Base-by-base conservation (phyloP, 2,329 filamentous ascomycete genomes). In the Sphaerulina musiva region DNA sequence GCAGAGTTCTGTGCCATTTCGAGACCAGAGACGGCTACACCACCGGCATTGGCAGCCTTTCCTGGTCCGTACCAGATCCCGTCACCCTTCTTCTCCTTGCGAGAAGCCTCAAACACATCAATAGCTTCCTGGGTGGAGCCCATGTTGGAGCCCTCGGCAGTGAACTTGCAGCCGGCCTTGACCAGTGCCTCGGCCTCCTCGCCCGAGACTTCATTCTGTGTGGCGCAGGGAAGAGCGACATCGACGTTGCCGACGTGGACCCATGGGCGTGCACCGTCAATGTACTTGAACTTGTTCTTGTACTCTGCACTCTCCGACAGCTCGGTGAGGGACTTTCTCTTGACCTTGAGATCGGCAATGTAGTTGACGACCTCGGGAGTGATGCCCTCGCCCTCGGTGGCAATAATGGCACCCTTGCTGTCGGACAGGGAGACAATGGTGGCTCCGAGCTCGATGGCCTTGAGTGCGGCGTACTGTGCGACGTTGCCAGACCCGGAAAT, bases 1-100 rank as follows among this genome's bases (percentile, higher is more conserved):
- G 85, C 76, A 62, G 86, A 92, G 83, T 98, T 97, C 83, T 98
- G 93, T 6, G 92, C 91, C 93, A 98, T 98, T 81, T 98, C 93
- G 43, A 98, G 83, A 66, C 93, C 93, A 2, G 90, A 95, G 40
- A 98, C 93, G 54, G 93, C 93, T 54, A 97, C 93, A 80, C 93
- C 93, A 73, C 93, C 93, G 64, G 89, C 90, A 79, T 97, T 97
- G 77, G 92, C 89, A 32, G 93, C 93, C 83, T 97, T 97, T 65
- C 89, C 69, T 60, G 92, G 92, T 14, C 87, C 93, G 74, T 97
- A 97, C 93, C 93, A 98, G 73, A 95, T 84, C 57, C 88, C 83
- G 6, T 74, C 74, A 61, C 82, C 83, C 78, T 89, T 83, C 71
- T 81, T 81, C 70, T 78, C 72, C 66, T 79, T 83, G 64, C 91